phyloP scores from a whole-genome alignment of 148 eudicot genomes.

The Vaccinium vitisidaea region DNA sequence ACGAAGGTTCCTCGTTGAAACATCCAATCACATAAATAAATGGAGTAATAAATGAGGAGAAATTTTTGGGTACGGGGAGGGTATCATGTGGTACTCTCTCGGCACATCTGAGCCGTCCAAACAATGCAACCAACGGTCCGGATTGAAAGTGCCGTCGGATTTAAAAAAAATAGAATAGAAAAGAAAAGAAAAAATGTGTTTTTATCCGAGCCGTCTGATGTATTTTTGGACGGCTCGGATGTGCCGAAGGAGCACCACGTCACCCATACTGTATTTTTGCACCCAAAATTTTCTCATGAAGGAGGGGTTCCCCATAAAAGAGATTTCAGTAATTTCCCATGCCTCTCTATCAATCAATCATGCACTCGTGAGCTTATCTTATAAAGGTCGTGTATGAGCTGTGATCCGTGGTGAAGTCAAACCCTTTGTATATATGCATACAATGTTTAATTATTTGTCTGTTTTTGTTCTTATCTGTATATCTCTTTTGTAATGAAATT shows the following conservation, averaged over 20 bases:
- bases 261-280: too few relatives aligned
- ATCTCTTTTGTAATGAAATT: not conserved
- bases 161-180: too few relatives aligned
- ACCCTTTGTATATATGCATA: not conserved
- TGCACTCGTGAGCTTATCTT: not conserved
- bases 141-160: too few relatives aligned
- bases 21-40: constrained; percentile 3
- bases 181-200: too few relatives aligned
- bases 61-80: too few relatives aligned
- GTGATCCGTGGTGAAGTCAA: not conserved
- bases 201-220: too few relatives aligned
- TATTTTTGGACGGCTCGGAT: too few relatives aligned
- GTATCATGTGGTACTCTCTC: too few relatives aligned
- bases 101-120: too few relatives aligned
- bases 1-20: constrained; percentile 22
- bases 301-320: constrained; percentile 14
- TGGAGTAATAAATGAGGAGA: not conserved
- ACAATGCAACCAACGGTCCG: too few relatives aligned
- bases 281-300: too few relatives aligned
- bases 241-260: too few relatives aligned
- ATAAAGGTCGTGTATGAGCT: not conserved
- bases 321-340: constrained; percentile 31
- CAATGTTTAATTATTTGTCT: not conserved
- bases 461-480: not conserved
- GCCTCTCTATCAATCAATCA: not conserved